Conservation (phyloP, 2,329 filamentous ascomycete genomes). For the Pestalotiopsis sp. region DNA sequence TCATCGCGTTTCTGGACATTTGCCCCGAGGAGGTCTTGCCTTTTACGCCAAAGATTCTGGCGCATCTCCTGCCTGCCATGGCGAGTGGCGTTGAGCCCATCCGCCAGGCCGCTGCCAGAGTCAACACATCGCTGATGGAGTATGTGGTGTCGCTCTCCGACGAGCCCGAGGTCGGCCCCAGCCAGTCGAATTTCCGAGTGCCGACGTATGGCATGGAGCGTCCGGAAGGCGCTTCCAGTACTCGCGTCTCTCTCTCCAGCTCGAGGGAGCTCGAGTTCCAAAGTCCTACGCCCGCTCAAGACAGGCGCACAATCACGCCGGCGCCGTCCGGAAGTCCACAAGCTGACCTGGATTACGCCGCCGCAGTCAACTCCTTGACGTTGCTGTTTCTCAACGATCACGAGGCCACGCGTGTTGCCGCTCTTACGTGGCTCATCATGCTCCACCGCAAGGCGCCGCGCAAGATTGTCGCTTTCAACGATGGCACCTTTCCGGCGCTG, state of each 20-base stretch:
- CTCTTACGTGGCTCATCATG: conserved; percentile 97
- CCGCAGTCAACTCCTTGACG: conserved; percentile 90
- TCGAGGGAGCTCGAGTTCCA: conserved; percentile 55
- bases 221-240: conserved; percentile 49
- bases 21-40: conserved; percentile 95
- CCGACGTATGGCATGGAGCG: conserved; percentile 43
- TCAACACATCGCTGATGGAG: conserved; percentile 89
- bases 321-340: conserved; percentile 43
- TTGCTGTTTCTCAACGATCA: conserved; percentile 95
- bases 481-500: conserved; percentile 93
- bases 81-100: conserved; percentile 90
- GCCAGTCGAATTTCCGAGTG: conserved; percentile 42
- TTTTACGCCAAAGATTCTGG: conserved; percentile 90
- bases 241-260: conserved; percentile 55
- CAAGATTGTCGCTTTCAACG: conserved; percentile 93
- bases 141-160: conserved; percentile 92
- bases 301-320: conserved; percentile 45
- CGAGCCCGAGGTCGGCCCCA: conserved; percentile 50
- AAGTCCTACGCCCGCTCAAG: conserved; percentile 54
- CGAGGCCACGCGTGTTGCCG: conserved; percentile 91
- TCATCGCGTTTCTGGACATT: conserved; percentile 95
- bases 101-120: conserved; percentile 81
- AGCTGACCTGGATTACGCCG: conserved; percentile 90
- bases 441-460: conserved; percentile 91
- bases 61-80: conserved; percentile 91